A percentile compares a stretch with the other conserved stretches of the same genome.
Evolutionary conservation across 2,329 filamentous ascomycete genomes (phyloP).

Genomic region (Paecilomyces dactylethromorphus): DNA sequence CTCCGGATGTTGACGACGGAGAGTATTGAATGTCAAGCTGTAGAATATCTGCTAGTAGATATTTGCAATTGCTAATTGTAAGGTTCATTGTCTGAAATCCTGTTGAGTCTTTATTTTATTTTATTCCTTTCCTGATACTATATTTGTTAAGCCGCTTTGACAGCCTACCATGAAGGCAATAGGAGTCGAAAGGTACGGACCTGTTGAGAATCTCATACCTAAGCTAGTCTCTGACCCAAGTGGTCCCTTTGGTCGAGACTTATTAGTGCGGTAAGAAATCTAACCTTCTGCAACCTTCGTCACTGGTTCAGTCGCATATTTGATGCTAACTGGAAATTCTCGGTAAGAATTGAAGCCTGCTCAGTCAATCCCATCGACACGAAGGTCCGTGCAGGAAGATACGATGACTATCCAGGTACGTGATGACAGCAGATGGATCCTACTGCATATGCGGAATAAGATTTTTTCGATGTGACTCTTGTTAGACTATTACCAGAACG

Average conservation of each 20-base stretch:
- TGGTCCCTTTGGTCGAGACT: constrained; percentile 23
- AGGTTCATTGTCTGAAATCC: neutral
- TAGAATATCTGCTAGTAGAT: neutral
- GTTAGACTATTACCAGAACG: constrained; percentile 27
- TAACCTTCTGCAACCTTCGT: neutral
- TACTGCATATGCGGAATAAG: neutral
- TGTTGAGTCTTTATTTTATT: neutral
- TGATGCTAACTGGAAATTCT: neutral
- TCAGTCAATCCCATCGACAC: constrained; percentile 36
- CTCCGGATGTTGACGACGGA: neutral
- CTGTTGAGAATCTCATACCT: constrained; percentile 10
- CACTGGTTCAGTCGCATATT: neutral
- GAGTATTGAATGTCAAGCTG: neutral
- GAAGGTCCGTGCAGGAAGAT: constrained; percentile 26
- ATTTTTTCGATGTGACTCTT: constrained; percentile 2
- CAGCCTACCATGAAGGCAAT: constrained; percentile 5
- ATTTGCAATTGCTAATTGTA: neutral
- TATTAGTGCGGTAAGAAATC: constrained; percentile 24
- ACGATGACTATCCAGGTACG: constrained; percentile 28
- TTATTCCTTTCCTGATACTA: neutral
- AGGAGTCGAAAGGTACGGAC: constrained; percentile 11
- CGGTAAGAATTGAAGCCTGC: constrained; percentile 25
- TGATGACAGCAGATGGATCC: neutral
- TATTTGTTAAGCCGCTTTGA: neutral
- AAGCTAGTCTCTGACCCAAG: constrained; percentile 17